Conservation (phyloP, 2,329 filamentous ascomycete species). For the Diaporthe sp. region DNA sequence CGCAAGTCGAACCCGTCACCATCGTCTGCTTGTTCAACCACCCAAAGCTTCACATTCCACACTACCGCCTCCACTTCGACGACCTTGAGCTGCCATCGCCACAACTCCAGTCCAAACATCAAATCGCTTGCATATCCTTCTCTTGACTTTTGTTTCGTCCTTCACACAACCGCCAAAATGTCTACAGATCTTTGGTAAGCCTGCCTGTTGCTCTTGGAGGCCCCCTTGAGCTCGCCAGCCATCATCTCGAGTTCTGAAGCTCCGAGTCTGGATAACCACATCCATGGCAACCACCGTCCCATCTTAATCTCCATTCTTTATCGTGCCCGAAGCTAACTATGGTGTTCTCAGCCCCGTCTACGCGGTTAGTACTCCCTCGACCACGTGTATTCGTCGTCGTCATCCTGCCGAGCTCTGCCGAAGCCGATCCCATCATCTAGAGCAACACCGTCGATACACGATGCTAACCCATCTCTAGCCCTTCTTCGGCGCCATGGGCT, state of each 20-base stretch:
- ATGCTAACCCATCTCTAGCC: constrained; percentile 64
- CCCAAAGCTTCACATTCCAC: constrained; percentile 40
- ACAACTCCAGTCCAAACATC: constrained; percentile 35
- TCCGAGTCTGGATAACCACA: constrained; percentile 46
- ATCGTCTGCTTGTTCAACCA: constrained; percentile 31
- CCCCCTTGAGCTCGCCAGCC: constrained; percentile 44
- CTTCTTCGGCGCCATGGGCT: constrained; percentile 98
- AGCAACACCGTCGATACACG: constrained; percentile 35
- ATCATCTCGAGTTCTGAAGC: constrained; percentile 36
- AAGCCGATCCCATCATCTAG: constrained; percentile 40
- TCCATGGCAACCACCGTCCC: constrained; percentile 25
- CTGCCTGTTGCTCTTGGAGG: constrained; percentile 49
- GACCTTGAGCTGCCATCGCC: constrained; percentile 32
- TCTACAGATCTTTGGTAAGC: constrained; percentile 86
- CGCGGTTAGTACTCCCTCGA: constrained; percentile 81
- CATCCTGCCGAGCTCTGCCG: constrained; percentile 45
- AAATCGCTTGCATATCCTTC: constrained; percentile 32
- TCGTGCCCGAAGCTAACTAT: constrained; percentile 59
- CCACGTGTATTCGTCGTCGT: constrained; percentile 34
- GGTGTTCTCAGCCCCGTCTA: constrained; percentile 84
- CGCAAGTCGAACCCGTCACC: constrained; percentile 38
- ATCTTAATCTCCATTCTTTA: constrained; percentile 35
- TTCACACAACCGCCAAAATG: constrained; percentile 70
- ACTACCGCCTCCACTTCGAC: constrained; percentile 32
- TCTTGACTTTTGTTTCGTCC: constrained; percentile 38